Evolutionary conservation across 768 basidiomycete species (phyloP).

Genomic region (Boletus subparvulus): DNA sequence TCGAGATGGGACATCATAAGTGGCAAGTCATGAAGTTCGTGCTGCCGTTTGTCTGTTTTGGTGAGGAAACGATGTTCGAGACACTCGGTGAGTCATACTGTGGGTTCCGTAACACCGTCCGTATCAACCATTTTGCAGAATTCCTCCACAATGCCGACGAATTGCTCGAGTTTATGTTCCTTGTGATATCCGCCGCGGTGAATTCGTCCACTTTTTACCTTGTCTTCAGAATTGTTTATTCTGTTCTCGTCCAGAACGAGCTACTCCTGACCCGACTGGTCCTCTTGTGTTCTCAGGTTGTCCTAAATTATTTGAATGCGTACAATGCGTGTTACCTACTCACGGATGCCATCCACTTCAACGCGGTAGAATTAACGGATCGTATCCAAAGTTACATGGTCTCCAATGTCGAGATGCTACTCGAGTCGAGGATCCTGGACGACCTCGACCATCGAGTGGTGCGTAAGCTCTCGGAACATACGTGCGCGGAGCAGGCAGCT

Average conservation of each 20-base stretch:
- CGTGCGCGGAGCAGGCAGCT: slow-evolving; percentile 56
- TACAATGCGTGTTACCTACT: slow-evolving; percentile 81
- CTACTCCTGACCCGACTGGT: slow-evolving; percentile 84
- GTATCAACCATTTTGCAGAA: slow-evolving; percentile 40
- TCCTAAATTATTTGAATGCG: slow-evolving; percentile 65
- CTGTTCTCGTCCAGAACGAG: slow-evolving; percentile 61
- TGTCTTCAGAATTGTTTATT: not conserved
- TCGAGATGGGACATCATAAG: slow-evolving; percentile 70
- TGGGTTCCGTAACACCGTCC: not conserved
- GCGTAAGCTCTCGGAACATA: slow-evolving; percentile 60
- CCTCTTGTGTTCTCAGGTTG: slow-evolving; percentile 74
- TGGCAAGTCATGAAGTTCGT: slow-evolving; percentile 79
- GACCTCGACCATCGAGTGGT: slow-evolving; percentile 66
- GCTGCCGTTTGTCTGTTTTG: slow-evolving; percentile 74
- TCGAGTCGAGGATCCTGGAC: slow-evolving; percentile 80
- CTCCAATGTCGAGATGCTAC: slow-evolving; percentile 81
- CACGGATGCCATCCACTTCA: slow-evolving; percentile 76
- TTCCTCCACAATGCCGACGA: slow-evolving; percentile 67
- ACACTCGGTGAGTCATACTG: slow-evolving; percentile 51
- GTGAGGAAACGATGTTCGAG: slow-evolving; percentile 70
- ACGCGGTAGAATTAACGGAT: slow-evolving; percentile 64
- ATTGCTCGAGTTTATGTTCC: slow-evolving; percentile 82
- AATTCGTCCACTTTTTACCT: slow-evolving; percentile 19
- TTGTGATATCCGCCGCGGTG: slow-evolving; percentile 83
- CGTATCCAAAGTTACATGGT: slow-evolving; percentile 78